phyloP scores from a whole-genome alignment of 345 rosid species.

The Murraya koenigii region DNA sequence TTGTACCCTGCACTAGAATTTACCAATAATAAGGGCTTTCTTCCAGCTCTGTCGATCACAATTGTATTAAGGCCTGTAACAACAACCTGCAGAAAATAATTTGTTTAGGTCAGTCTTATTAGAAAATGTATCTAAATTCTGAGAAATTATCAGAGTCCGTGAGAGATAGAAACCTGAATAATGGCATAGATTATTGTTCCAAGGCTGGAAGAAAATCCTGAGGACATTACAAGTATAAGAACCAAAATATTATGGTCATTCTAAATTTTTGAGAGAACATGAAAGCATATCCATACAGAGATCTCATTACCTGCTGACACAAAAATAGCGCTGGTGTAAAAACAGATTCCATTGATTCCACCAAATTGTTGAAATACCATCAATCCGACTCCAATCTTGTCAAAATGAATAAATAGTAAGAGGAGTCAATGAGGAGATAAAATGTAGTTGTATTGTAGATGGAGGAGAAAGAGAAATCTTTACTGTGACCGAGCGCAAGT shows the following conservation, averaged over 20 bases:
- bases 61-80: constrained; percentile 66
- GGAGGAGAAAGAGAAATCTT: constrained; percentile 6
- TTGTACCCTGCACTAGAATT: background rate
- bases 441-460: background rate
- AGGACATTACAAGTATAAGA: constrained; percentile 11
- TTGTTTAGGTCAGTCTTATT: background rate
- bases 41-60: constrained; percentile 79
- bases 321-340: constrained; percentile 69
- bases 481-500: constrained; percentile 67
- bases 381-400: constrained; percentile 87
- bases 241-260: background rate
- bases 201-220: constrained; percentile 65
- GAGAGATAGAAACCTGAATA: constrained; percentile 59
- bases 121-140: background rate
- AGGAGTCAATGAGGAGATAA: background rate
- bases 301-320: constrained; percentile 67
- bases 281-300: too few species aligned
- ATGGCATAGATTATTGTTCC: constrained; percentile 84
- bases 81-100: constrained; percentile 45
- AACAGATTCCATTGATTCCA: constrained; percentile 88
- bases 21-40: constrained; percentile 86
- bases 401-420: background rate
- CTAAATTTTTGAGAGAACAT: too few species aligned
- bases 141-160: background rate
- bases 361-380: constrained; percentile 94